Conservation (phyloP, 371 early-diverging fungal species). For the Catenaria anguillulae region DNA sequence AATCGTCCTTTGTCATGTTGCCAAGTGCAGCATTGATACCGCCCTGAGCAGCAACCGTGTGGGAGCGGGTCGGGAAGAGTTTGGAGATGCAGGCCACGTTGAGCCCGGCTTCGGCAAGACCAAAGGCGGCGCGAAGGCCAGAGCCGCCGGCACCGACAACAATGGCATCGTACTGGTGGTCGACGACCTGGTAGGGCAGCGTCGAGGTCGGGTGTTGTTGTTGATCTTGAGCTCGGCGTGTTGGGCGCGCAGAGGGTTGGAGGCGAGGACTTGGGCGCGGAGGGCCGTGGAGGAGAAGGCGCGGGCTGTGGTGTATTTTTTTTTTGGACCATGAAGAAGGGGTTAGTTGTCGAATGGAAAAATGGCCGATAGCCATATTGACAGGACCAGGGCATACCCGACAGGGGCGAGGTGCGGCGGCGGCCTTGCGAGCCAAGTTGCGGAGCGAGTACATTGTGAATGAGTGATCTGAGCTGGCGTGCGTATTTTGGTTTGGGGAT, state of each 20-base stretch:
- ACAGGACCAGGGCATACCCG: too few relatives aligned
- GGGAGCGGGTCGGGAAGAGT: constrained; percentile 95
- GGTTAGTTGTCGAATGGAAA: too few relatives aligned
- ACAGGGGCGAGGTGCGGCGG: too few relatives aligned
- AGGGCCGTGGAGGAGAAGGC: constrained; percentile 30
- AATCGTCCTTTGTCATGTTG: constrained; percentile 97
- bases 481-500: too few relatives aligned
- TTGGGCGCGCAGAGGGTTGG: constrained; percentile 52
- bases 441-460: too few relatives aligned
- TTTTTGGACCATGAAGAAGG: background rate
- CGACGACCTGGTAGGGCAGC: constrained; percentile 70
- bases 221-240: constrained; percentile 26
- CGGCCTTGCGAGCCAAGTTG: too few relatives aligned
- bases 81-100: constrained; percentile 97
- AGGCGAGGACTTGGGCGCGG: constrained; percentile 50
- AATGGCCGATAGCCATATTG: too few relatives aligned
- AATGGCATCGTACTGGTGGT: constrained; percentile 93
- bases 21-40: constrained; percentile 98
- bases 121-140: constrained; percentile 95
- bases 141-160: constrained; percentile 98
- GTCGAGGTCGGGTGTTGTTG: constrained; percentile 1
- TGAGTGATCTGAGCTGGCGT: too few relatives aligned
- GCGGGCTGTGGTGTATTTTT: background rate
- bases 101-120: constrained; percentile 91
- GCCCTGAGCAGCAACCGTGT: constrained; percentile 98